Base-by-base conservation (phyloP, 805 yeast genomes). In the Spathaspora passalidarum region DNA sequence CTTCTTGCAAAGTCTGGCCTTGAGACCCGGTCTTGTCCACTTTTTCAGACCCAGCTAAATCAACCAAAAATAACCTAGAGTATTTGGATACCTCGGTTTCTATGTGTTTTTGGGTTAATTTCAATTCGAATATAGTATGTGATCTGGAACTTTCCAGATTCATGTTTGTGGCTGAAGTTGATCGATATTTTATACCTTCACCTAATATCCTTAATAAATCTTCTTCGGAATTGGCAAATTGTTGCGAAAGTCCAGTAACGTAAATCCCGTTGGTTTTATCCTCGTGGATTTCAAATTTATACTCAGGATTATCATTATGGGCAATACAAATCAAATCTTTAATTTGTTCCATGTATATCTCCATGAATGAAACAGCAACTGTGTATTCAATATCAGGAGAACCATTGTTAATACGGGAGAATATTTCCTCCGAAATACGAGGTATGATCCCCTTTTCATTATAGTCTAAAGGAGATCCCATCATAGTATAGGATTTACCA, bases 11-110 rank as follows among this genome's bases (percentile, higher is more conserved):
- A 1, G 83, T 75, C 53, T 80, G 81, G 1, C 94, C 94, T 13
- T 50, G 40, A 1, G 91, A 92, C 2, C 94, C 92, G 0, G 94
- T 81, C 51, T 82, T 84, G 47, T 81, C 81, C 32, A 84, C 80
- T 60, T 82, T 86, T 62, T 91, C 96, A 18, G 92, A 83, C 5
- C 96, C 96, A 0, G 96, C 96, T 51, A 89, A 72, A 65, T 89
- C 97, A 10, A 88, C 92, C 32, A 89, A 63, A 55, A 82, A 85
- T 49, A 89, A 69, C 48, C 79, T 81, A 4, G 90, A 84, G 32
- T 75, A 70, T 58, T 80, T 84, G 17, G 78, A 70, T 5, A 80
- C 73, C 11, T 86, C 87, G n/a, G 76, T 72, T 3, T 64, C 64
- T 16, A 71, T 49, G 53, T 78, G 74, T 56, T 78, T 79, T 56